Evolutionary conservation across 2,329 filamentous ascomycete species (phyloP).

Genomic region (Venturiaceae sp.): DNA sequence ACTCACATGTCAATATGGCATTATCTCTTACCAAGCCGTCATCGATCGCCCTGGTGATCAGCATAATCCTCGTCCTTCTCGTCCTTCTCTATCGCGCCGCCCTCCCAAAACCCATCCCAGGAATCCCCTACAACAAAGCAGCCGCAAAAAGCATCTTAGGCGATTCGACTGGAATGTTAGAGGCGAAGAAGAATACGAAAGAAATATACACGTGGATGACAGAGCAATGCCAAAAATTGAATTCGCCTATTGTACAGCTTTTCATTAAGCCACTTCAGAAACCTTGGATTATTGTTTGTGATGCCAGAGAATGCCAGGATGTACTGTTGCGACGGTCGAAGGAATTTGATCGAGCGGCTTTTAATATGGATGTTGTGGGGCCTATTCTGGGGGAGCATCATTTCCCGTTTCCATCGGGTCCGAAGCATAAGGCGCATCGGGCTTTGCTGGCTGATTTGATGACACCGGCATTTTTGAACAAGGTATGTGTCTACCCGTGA

Average conservation of each 20-base stretch:
- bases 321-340: background rate
- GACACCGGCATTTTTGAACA: too few relatives aligned
- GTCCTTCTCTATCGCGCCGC: background rate
- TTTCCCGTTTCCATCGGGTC: background rate
- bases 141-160: background rate
- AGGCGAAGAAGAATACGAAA: too few relatives aligned
- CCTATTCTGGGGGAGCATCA: background rate
- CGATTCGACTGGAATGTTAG: too few relatives aligned
- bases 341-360: background rate
- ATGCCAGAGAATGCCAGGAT: background rate
- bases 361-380: background rate
- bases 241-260: background rate
- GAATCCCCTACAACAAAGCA: constrained; percentile 1
- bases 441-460: background rate
- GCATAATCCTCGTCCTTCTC: background rate
- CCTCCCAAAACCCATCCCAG: background rate
- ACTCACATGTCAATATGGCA: too few relatives aligned
- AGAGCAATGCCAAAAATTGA: background rate
- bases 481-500: background rate
- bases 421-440: background rate
- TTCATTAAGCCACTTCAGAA: background rate
- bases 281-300: background rate
- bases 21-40: too few relatives aligned
- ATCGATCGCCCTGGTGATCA: too few relatives aligned
- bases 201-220: background rate